Conservation (phyloP, 2,329 filamentous ascomycete species). For the Colletotrichum cuscutae region DNA sequence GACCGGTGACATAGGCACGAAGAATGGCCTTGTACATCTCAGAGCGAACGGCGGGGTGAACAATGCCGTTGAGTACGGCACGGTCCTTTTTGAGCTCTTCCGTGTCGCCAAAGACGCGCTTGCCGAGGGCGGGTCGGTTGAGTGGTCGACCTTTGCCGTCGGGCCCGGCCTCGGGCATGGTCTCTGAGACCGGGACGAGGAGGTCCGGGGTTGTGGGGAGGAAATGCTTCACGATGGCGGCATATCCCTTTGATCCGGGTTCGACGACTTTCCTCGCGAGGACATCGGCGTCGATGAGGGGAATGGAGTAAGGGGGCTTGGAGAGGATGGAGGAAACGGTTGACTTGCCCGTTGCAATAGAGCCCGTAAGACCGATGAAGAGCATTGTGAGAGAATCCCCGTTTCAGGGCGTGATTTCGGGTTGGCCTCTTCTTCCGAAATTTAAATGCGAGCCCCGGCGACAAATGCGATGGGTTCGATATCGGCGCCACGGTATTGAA, state of each 20-base stretch:
- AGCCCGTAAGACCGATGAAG: conserved; percentile 94
- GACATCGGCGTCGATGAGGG: conserved; percentile 93
- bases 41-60: conserved; percentile 88
- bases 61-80: conserved; percentile 84
- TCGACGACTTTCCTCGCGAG: conserved; percentile 94
- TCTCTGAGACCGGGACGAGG: conserved; percentile 68
- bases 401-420: neutral
- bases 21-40: conserved; percentile 83
- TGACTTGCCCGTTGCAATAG: conserved; percentile 97
- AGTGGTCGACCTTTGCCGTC: conserved; percentile 76
- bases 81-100: conserved; percentile 78
- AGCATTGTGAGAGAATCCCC: conserved; percentile 71
- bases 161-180: conserved; percentile 64
- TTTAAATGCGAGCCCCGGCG: neutral
- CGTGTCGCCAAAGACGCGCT: conserved; percentile 85
- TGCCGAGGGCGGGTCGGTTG: conserved; percentile 86
- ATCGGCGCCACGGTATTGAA: neutral
- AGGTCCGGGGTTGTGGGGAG: conserved; percentile 85
- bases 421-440: neutral
- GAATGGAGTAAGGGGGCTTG: conserved; percentile 82
- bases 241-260: conserved; percentile 87
- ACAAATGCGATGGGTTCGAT: neutral
- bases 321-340: conserved; percentile 89
- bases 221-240: conserved; percentile 85
- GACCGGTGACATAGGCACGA: conserved; percentile 76